These are phyloP conservation scores for Psilocybe mexicana DNA, from an alignment of 1,284 basidiomycete species.

Conservation along the genomic window DNA sequence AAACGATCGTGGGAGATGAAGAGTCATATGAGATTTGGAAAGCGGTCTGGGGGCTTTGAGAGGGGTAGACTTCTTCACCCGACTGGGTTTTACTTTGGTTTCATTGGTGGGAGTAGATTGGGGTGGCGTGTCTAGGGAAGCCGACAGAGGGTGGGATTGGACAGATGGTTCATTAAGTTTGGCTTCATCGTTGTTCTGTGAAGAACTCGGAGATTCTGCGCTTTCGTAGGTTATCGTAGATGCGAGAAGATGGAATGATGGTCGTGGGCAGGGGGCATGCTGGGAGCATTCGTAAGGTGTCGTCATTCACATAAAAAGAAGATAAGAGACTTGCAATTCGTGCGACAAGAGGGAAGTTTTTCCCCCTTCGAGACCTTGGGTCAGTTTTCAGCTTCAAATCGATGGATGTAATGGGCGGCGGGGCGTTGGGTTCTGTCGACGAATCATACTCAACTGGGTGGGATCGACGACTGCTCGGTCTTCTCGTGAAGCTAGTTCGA, in stretches of 20 bases:
- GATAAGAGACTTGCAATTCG: constrained; percentile 32
- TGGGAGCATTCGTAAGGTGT: constrained; percentile 1
- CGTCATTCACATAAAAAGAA: not conserved
- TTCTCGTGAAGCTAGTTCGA: not conserved
- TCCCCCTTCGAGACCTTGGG: constrained; percentile 17
- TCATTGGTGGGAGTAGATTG: not conserved
- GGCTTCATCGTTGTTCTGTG: not conserved
- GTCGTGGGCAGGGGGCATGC: constrained; percentile 26
- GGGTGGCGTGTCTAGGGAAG: not conserved
- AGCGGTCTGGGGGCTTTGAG: not conserved
- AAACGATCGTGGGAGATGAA: constrained; percentile 26
- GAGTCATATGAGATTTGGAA: constrained; percentile 18
- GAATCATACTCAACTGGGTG: not conserved
- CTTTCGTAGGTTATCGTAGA: constrained; percentile 17
- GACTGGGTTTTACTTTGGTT: not conserved
- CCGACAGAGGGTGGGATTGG: not conserved
- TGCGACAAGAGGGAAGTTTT: constrained; percentile 32
- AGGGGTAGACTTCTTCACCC: not conserved
- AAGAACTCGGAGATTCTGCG: not conserved
- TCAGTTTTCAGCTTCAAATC: constrained; percentile 18
- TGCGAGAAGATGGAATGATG: constrained; percentile 24
- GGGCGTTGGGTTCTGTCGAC: not conserved
- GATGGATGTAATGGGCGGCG: constrained; percentile 14
- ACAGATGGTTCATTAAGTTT: not conserved
- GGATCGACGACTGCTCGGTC: constrained; percentile 11